Base-by-base conservation (phyloP, 2,329 filamentous ascomycete species). In the Ophiostoma perfectum region DNA sequence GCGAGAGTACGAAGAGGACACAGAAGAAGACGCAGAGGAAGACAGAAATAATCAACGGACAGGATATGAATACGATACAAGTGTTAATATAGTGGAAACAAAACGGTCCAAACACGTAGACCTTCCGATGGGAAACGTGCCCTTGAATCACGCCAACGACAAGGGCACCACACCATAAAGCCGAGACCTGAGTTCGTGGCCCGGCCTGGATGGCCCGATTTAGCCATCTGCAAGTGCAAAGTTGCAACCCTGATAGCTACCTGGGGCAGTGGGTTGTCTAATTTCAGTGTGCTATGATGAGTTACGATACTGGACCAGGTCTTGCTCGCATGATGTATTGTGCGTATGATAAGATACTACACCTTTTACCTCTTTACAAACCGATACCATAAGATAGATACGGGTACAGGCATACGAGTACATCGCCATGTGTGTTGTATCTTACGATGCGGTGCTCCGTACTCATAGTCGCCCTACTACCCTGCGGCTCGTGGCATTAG, bases 91-190 rank as follows among this genome's bases (percentile, higher is more conserved):
- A 27, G 27, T 27, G 27, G 27, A 27, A 27, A 27, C 27, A 27
- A 27, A 27, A 27, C 27, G 1, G 27, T 27, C 27, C 27, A 27
- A 27, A 27, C 27, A 27, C 11, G 42, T 12, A 44, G 11, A 7
- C 42, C 42, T 8, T 12, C 42, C 42, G 6, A 6, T 6, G 42
- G 14, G 27, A 7, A 14, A 38, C 27, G 55, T 38, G 27, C 12
- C 52, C 27, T 12, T 60, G 14, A 18, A 60, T 60, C 55, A 60
- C 55, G 55, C 55, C 55, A 60, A 60, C 27, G 55, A 60, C 55
- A 38, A 12, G 55, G 55, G 55, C 55, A 60, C 55, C 27, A 60
- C 55, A 60, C 27, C 55, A 60, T 27, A 39, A 60, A 36, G 47
- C 47, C 27, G 55, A 58, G 45, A 16, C 11, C 45, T 49, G 49